Evolutionary conservation across 441 rosid genomes (phyloP), one percentile per base, ranked within the genome.

Genomic region (Pelargonium australe): DNA sequence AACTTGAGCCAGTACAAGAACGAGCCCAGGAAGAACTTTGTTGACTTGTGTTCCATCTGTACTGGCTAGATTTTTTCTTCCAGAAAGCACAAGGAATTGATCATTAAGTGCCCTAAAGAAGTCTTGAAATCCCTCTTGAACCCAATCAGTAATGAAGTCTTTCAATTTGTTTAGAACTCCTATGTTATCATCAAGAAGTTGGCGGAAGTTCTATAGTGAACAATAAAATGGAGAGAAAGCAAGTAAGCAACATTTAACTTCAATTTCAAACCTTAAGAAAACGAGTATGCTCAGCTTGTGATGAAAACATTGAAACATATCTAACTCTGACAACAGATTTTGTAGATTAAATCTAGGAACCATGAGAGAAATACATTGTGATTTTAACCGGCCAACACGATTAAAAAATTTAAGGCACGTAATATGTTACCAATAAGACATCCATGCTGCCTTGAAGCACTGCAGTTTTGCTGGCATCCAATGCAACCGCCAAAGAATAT

Each of bases 101-200:
- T 77, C 79, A 74, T 90, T 84, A 76, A 95, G 86, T 72, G 84
- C 80, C 84, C 79, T 80, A 71, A 95, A 92, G 82, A 95, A 95
- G 72, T 83, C 84, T 75, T 95, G 95, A 82, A 92, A 95, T 70
- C 98, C 99, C 81, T 87, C 95, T 88, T 87, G 97, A 76, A 92
- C 86, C 89, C 89, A 90, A 76, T 82, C 89, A 72, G 81, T 70
- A 73, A 89, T 79, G 43, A 76, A 78, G 66, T 85, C 90, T 55
- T 86, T 90, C 78, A 90, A 77, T 78, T 89, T 80, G 64, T 84
- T 74, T 69, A 92, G 77, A 68, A 89, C 78, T 73, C 68, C 92
- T 67, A 82, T 75, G 74, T 81, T 79, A 66, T 87, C 95, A 70
- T 85, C 92, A 78, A 90, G 86, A 81, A 95, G 90, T 74, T 80